These are phyloP conservation scores for Phytophthora parvispora DNA, from an alignment of 352 stramenopile genomes.

Conservation along the genomic window DNA sequence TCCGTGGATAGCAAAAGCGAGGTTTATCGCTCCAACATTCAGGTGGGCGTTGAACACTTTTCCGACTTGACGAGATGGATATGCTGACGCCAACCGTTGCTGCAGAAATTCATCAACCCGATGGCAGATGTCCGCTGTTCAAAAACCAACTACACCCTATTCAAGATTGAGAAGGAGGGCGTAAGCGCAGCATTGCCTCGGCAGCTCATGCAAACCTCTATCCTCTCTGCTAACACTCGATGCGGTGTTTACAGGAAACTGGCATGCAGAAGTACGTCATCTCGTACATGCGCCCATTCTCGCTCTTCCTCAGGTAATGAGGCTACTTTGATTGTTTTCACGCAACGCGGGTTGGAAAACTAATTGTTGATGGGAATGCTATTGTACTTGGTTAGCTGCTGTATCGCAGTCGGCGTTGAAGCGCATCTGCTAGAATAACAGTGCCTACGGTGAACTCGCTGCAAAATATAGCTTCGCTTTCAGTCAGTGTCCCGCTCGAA, in stretches of 20 bases:
- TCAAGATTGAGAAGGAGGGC: conserved; percentile 88
- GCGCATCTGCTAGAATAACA: conserved; percentile 66
- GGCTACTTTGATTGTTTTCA: background rate
- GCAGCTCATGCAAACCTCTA: background rate
- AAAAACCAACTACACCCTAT: conserved; percentile 73
- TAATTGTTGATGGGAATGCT: background rate
- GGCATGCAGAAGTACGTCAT: conserved; percentile 83
- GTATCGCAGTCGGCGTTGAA: conserved; percentile 76
- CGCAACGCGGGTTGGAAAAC: background rate
- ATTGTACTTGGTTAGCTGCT: conserved; percentile 54
- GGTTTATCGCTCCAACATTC: conserved; percentile 55
- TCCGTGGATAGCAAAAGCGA: conserved; percentile 39
- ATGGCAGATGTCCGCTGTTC: conserved; percentile 74
- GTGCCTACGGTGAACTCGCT: background rate
- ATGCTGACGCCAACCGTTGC: background rate
- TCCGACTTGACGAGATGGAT: background rate
- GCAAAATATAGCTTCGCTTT: conserved; percentile 21
- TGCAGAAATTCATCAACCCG: conserved; percentile 88
- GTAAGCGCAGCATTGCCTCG: conserved; percentile 29
- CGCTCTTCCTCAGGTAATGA: conserved; percentile 78
- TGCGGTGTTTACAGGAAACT: conserved; percentile 48
- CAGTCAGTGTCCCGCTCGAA: background rate
- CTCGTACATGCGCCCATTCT: conserved; percentile 81
- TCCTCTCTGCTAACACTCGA: background rate
- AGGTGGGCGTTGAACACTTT: conserved; percentile 26